phyloP scores from a whole-genome alignment of 768 basidiomycete species.

The Leccinellum luteum region DNA sequence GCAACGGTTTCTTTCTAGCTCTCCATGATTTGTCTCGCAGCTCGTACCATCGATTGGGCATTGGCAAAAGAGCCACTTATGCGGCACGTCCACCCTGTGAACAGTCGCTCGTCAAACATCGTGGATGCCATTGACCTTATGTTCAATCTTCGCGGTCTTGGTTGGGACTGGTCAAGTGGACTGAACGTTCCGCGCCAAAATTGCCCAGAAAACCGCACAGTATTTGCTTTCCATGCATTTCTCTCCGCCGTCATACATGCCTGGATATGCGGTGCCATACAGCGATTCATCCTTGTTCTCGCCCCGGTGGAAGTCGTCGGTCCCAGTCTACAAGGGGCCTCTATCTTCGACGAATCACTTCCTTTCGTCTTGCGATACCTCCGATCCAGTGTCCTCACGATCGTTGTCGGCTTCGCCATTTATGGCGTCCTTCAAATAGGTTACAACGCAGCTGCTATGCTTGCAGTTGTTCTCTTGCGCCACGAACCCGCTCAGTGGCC shows the following conservation, averaged over 20 bases:
- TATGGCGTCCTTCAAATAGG: slow-evolving; percentile 43
- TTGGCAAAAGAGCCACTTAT: slow-evolving; percentile 9
- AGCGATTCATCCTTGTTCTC: slow-evolving; percentile 46
- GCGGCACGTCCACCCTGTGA: slow-evolving; percentile 10
- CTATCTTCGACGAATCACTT: slow-evolving; percentile 35
- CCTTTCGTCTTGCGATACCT: slow-evolving; percentile 24
- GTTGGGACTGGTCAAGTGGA: slow-evolving; percentile 56
- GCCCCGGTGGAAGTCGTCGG: slow-evolving; percentile 34
- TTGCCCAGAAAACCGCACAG: slow-evolving; percentile 35
- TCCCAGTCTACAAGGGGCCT: slow-evolving; percentile 14
- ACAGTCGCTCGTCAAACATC: neutral
- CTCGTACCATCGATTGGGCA: slow-evolving; percentile 20
- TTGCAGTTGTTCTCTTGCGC: slow-evolving; percentile 27
- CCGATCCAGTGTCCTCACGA: slow-evolving; percentile 43
- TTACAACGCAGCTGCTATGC: slow-evolving; percentile 24
- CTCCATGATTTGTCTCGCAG: slow-evolving; percentile 9
- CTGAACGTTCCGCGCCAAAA: slow-evolving; percentile 34
- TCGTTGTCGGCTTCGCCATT: slow-evolving; percentile 42
- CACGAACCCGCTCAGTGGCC: slow-evolving; percentile 34
- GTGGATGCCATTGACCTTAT: slow-evolving; percentile 49
- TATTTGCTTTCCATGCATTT: slow-evolving; percentile 39
- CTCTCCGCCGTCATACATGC: slow-evolving; percentile 34
- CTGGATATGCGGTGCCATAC: slow-evolving; percentile 43
- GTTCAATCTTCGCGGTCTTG: slow-evolving; percentile 52
- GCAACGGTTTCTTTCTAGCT: slow-evolving; percentile 2